A percentile compares a stretch with the other conserved stretches of the same genome.
Conservation (phyloP, 148 eudicot species). For the Tetragonia tetragonoides region DNA sequence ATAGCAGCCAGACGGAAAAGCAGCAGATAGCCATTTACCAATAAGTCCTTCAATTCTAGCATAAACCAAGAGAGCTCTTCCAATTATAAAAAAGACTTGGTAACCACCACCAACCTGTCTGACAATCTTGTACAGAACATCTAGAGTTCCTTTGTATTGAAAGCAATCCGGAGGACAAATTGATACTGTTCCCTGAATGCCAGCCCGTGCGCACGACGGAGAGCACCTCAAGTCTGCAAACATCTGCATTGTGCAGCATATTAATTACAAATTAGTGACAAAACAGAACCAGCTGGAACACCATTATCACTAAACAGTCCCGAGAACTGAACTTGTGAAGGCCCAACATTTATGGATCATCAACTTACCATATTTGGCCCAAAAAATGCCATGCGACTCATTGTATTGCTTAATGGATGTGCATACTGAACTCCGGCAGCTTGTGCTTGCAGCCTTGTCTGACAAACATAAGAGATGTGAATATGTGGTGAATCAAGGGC, state of each 20-base stretch:
- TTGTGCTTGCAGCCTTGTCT: constrained; percentile 99
- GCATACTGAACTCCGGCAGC: constrained; percentile 90
- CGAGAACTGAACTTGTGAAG: background rate
- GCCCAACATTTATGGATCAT: background rate
- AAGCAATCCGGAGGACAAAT: constrained; percentile 98
- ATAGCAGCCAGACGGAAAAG: background rate
- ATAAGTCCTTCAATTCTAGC: background rate
- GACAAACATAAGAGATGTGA: constrained; percentile 13
- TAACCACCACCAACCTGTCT: constrained; percentile 62
- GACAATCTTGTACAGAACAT: constrained; percentile 77
- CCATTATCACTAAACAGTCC: background rate
- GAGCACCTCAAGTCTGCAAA: constrained; percentile 98
- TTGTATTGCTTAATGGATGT: constrained; percentile 77
- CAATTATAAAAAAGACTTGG: background rate
- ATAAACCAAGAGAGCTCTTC: background rate
- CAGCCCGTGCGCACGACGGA: constrained; percentile 85
- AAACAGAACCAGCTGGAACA: background rate
- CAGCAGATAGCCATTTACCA: background rate
- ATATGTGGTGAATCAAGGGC: background rate
- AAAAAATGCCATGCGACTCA: constrained; percentile 83
- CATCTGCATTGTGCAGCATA: constrained; percentile 47
- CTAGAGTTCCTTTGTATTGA: constrained; percentile 93
- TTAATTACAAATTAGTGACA: background rate
- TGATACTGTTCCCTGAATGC: constrained; percentile 86
- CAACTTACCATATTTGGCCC: constrained; percentile 88